A percentile compares a stretch with the other conserved stretches of the same genome.
Evolutionary conservation across 805 yeast genomes (phyloP).

Genomic region (Lipomyces sp.): DNA sequence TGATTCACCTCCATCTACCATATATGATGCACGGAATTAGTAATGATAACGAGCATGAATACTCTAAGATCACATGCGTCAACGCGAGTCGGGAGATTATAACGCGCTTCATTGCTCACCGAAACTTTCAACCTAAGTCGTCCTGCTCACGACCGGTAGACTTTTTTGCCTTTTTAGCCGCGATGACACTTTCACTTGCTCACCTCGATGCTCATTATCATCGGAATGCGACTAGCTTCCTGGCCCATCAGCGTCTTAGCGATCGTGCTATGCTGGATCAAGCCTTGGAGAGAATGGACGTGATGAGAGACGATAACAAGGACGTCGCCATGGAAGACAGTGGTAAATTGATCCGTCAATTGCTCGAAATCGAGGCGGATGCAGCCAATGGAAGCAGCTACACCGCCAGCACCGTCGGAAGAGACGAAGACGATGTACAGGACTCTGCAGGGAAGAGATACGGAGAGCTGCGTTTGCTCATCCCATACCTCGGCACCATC

Average conservation of each 20-base stretch:
- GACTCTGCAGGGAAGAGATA: not conserved
- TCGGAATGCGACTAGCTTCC: not conserved
- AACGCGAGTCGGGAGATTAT: slow-evolving; percentile 10
- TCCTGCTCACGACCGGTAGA: slow-evolving; percentile 8
- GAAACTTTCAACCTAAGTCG: not conserved
- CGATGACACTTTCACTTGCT: slow-evolving; percentile 6
- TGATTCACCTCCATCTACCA: not conserved
- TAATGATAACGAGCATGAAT: not conserved
- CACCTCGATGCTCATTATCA: slow-evolving; percentile 2
- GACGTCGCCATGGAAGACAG: not conserved
- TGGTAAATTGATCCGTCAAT: not conserved
- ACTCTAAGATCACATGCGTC: slow-evolving; percentile 1
- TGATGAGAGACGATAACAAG: not conserved
- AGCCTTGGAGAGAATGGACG: slow-evolving; percentile 1
- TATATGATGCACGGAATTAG: not conserved
- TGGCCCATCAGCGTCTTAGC: slow-evolving; percentile 4
- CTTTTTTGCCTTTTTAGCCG: slow-evolving; percentile 2
- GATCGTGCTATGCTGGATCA: slow-evolving; percentile 5
- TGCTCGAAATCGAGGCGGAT: slow-evolving; percentile 9
- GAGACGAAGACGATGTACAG: not conserved
- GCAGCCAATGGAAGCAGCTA: not conserved
- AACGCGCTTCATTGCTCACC: not conserved
- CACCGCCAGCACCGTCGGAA: not conserved
- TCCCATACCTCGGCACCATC: slow-evolving; percentile 7
- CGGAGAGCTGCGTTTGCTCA: not conserved